Percentiles rank a stretch among this genome's conserved stretches.
These are phyloP conservation scores for Tranzscheliella williamsii DNA, from an alignment of 1,284 basidiomycete species.

Conservation along the genomic window DNA sequence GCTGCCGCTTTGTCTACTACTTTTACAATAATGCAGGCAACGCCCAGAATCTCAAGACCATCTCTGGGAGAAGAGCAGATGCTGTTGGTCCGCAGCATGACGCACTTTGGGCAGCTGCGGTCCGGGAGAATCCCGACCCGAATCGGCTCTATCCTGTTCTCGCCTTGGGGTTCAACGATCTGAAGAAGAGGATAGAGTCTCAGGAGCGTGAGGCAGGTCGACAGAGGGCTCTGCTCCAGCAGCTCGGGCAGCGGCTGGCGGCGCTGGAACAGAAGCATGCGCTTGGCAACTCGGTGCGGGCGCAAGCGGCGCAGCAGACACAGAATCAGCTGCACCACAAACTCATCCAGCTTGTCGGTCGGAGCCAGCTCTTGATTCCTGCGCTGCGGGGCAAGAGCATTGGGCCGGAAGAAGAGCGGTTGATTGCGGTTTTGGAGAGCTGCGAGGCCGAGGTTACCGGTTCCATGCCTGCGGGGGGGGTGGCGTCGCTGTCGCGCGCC, in stretches of 20 bases:
- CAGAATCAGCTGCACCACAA: constrained; percentile 55
- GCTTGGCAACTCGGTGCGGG: constrained; percentile 45
- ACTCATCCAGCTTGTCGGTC: constrained; percentile 36
- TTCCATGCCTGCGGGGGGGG: background rate
- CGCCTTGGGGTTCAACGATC: constrained; percentile 55
- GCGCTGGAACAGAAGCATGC: constrained; percentile 49
- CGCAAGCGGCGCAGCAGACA: constrained; percentile 35
- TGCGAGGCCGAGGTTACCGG: constrained; percentile 56
- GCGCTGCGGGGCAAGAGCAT: constrained; percentile 48
- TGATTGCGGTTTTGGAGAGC: constrained; percentile 42
- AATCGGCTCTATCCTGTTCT: constrained; percentile 56
- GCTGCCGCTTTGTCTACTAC: constrained; percentile 54
- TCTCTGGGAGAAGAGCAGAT: constrained; percentile 46
- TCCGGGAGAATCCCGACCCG: constrained; percentile 55
- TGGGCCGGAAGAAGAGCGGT: constrained; percentile 45
- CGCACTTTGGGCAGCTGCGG: constrained; percentile 49
- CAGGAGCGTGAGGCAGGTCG: constrained; percentile 46
- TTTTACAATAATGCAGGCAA: constrained; percentile 53
- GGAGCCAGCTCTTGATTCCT: constrained; percentile 44
- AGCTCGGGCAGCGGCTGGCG: constrained; percentile 26
- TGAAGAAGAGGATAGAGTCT: constrained; percentile 47
- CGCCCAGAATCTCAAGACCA: constrained; percentile 35
- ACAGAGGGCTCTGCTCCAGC: constrained; percentile 33
- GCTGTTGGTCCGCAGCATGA: constrained; percentile 56
- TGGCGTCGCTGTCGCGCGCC: background rate